A percentile compares a stretch with the other conserved stretches of the same genome.
phyloP scores from a whole-genome alignment of 2,329 filamentous ascomycete genomes.

The Sarocladium strictum region DNA sequence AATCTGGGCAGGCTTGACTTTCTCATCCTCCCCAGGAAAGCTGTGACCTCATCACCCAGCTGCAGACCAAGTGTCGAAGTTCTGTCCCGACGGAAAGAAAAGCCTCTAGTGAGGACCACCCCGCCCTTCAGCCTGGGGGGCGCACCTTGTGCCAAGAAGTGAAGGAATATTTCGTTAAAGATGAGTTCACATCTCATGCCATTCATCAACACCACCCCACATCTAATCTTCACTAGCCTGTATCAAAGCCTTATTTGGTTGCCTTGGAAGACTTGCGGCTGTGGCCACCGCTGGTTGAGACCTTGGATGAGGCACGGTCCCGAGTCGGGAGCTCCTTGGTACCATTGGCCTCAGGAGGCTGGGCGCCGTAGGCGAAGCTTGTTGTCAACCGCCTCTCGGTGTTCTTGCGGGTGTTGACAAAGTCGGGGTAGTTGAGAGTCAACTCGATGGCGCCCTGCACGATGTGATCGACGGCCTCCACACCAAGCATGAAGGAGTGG shows the following conservation, averaged over 20 bases:
- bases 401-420: slow-evolving; percentile 77
- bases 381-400: slow-evolving; percentile 37
- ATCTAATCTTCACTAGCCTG: neutral
- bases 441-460: slow-evolving; percentile 84
- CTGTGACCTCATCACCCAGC: neutral
- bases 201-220: neutral
- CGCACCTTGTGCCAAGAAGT: neutral
- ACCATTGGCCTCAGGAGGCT: slow-evolving; percentile 21
- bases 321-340: slow-evolving; percentile 31
- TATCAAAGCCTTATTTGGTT: slow-evolving; percentile 21
- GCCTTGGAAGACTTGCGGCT: slow-evolving; percentile 27
- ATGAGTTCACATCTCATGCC: slow-evolving; percentile 1
- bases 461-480: slow-evolving; percentile 87
- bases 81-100: neutral
- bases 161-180: neutral
- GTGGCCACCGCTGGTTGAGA: slow-evolving; percentile 22
- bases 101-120: neutral
- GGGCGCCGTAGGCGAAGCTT: slow-evolving; percentile 30
- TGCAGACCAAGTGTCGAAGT: neutral
- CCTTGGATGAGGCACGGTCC: slow-evolving; percentile 17
- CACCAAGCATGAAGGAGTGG: slow-evolving; percentile 95
- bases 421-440: slow-evolving; percentile 94
- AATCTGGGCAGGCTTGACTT: neutral
- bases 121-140: neutral
- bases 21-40: neutral